Evolutionary conservation across 352 stramenopile genomes (phyloP).

Genomic region (Phytophthora colocasiae): DNA sequence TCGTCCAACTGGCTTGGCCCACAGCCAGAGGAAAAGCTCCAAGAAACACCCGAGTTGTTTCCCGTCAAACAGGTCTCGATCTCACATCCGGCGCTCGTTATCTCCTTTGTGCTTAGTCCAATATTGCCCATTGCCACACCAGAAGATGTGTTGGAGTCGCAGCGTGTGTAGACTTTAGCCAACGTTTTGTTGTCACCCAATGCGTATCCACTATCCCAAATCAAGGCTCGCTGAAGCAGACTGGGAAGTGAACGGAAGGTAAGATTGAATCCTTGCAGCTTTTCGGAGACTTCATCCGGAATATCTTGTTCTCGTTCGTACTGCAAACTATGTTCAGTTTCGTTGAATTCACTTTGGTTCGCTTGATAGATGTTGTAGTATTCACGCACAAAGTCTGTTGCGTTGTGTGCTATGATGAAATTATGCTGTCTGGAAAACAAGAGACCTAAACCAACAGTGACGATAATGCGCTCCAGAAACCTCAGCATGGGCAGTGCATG

Average conservation of each 20-base stretch:
- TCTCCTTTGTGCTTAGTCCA: conserved; percentile 4
- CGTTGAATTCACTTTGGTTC: not conserved
- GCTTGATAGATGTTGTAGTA: conserved; percentile 34
- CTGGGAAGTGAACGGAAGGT: conserved; percentile 30
- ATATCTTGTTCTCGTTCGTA: conserved; percentile 12
- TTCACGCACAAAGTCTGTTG: conserved; percentile 27
- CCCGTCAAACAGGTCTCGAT: conserved; percentile 11
- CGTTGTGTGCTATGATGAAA: not conserved
- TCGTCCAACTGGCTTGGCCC: conserved; percentile 16
- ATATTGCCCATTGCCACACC: conserved; percentile 26
- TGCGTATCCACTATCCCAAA: conserved; percentile 52
- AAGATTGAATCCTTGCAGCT: conserved; percentile 28
- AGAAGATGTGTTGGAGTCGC: conserved; percentile 10
- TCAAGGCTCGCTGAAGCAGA: conserved; percentile 41
- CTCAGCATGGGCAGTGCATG: conserved; percentile 5
- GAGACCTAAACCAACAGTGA: not conserved
- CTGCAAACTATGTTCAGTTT: not conserved
- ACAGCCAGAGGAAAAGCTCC: conserved; percentile 26
- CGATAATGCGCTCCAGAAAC: not conserved
- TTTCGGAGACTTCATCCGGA: conserved; percentile 29
- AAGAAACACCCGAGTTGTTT: conserved; percentile 1
- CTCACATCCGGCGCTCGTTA: conserved; percentile 14
- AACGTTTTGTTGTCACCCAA: conserved; percentile 19
- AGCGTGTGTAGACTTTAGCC: conserved; percentile 34
- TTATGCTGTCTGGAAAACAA: not conserved